A percentile compares a stretch with the other conserved stretches of the same genome.
These are phyloP conservation scores for Boletus mariae DNA, from an alignment of 1,284 basidiomycete species.

Conservation along the genomic window DNA sequence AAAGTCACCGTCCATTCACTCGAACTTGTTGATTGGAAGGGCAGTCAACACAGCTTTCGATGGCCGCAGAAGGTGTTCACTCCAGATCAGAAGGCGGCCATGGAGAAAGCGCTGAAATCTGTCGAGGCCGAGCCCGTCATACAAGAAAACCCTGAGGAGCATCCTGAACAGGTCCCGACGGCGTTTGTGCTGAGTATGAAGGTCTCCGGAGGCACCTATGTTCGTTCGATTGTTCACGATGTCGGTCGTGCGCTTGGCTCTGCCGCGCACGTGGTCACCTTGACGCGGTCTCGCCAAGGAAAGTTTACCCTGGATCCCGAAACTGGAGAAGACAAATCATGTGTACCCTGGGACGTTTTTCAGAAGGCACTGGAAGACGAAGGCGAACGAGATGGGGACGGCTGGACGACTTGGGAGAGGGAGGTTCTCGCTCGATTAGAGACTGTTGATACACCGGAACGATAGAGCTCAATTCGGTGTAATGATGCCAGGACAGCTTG, in stretches of 20 bases:
- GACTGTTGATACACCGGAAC: conserved; percentile 41
- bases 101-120: conserved; percentile 60
- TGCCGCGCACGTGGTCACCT: conserved; percentile 87
- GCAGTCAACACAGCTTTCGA: conserved; percentile 56
- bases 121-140: conserved; percentile 33
- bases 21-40: conserved; percentile 70
- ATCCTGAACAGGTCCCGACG: conserved; percentile 52
- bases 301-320: conserved; percentile 59
- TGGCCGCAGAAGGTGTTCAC: conserved; percentile 75
- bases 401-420: conserved; percentile 69
- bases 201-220: conserved; percentile 96
- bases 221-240: conserved; percentile 90
- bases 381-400: conserved; percentile 56
- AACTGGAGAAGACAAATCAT: conserved; percentile 39
- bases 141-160: conserved; percentile 32
- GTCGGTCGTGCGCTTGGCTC: conserved; percentile 79
- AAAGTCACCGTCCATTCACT: conserved; percentile 80
- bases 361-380: conserved; percentile 56
- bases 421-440: conserved; percentile 62
- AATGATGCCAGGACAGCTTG: background rate
- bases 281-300: conserved; percentile 84
- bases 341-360: conserved; percentile 81
- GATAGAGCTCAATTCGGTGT: conserved; percentile 5
- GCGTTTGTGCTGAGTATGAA: conserved; percentile 89
- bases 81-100: conserved; percentile 64